Evolutionary conservation across 495 filamentous ascomycete genomes (phyloP).

Genomic region (Talaromyces wortmannii): DNA sequence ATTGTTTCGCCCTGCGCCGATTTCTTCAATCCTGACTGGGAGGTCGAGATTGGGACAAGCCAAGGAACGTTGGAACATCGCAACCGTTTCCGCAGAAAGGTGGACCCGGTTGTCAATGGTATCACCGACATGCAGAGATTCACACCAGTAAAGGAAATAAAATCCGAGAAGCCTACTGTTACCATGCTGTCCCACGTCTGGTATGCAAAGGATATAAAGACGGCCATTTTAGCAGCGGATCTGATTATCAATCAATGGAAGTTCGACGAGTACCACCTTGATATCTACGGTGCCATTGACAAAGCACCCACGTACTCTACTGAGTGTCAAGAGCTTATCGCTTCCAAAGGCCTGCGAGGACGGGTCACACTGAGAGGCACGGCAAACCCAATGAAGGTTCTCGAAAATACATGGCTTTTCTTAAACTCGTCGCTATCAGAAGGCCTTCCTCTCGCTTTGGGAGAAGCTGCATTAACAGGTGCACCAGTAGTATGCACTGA

Average conservation of each 20-base stretch:
- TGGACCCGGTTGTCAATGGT: constrained; percentile 63
- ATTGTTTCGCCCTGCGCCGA: constrained; percentile 58
- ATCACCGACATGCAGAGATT: constrained; percentile 62
- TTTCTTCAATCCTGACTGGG: constrained; percentile 65
- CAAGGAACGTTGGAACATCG: constrained; percentile 52
- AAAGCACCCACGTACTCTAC: constrained; percentile 54
- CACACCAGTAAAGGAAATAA: constrained; percentile 50
- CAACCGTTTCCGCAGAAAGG: constrained; percentile 52
- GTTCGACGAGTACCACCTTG: constrained; percentile 54
- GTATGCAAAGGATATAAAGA: constrained; percentile 64
- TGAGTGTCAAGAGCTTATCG: constrained; percentile 56
- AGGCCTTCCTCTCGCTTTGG: constrained; percentile 58
- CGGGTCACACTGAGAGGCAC: constrained; percentile 48
- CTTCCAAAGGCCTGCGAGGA: constrained; percentile 48
- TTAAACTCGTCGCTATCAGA: constrained; percentile 62
- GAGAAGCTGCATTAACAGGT: constrained; percentile 57
- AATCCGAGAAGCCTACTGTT: constrained; percentile 50
- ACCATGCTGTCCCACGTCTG: constrained; percentile 60
- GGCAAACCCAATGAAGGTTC: constrained; percentile 49
- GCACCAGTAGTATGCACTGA: constrained; percentile 60
- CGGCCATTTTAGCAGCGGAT: constrained; percentile 54
- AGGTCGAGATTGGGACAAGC: constrained; percentile 56
- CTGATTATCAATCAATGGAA: constrained; percentile 63
- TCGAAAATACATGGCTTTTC: constrained; percentile 59
- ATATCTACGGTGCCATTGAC: constrained; percentile 58